phyloP scores from a whole-genome alignment of 2,329 filamentous ascomycete genomes.

The Fusarium illudens region DNA sequence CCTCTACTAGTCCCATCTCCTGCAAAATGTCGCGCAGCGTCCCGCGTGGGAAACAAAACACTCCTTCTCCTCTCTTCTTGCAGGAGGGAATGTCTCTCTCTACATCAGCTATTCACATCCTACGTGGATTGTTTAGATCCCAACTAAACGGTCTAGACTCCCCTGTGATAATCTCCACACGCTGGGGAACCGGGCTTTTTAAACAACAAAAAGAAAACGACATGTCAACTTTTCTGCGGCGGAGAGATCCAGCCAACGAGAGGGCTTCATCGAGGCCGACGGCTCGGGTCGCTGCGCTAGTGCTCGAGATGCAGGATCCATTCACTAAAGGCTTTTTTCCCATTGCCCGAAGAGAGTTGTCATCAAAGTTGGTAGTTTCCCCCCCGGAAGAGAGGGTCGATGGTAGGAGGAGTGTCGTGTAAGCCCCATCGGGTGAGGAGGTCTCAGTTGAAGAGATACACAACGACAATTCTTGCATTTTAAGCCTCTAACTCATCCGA shows the following conservation, averaged over 20 bases:
- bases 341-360: background rate
- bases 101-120: background rate
- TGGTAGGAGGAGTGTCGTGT: too few species aligned
- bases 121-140: background rate
- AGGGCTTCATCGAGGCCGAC: background rate
- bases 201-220: background rate
- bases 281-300: slow-evolving; percentile 35
- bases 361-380: background rate
- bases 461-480: background rate
- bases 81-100: background rate
- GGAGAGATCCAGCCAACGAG: slow-evolving; percentile 4
- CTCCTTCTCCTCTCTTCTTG: background rate
- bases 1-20: background rate
- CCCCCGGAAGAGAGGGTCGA: background rate
- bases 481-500: background rate
- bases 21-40: background rate
- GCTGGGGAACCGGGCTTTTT: background rate
- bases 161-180: background rate
- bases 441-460: background rate
- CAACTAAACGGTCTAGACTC: background rate
- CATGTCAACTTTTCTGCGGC: background rate
- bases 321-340: background rate
- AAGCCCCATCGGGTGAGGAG: background rate
- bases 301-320: background rate
- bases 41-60: background rate